Evolutionary conservation across 805 yeast species (phyloP).

Genomic region (Groenewaldozyma tartarivorans): DNA sequence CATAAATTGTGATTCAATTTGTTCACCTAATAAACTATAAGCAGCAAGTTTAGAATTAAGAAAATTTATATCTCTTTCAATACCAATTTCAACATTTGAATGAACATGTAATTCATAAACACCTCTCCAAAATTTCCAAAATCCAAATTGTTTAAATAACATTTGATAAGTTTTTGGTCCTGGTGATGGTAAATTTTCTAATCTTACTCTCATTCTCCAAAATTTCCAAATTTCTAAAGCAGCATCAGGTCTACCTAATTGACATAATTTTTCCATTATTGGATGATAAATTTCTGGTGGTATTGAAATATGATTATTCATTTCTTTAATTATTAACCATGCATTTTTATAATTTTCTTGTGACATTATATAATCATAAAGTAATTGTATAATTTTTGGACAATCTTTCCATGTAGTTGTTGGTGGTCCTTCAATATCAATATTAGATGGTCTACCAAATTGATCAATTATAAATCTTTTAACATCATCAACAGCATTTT

Average conservation of each 20-base stretch:
- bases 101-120: slow-evolving; percentile 53
- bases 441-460: slow-evolving; percentile 15
- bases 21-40: slow-evolving; percentile 37
- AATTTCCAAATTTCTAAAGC: slow-evolving; percentile 55
- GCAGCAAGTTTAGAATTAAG: slow-evolving; percentile 59
- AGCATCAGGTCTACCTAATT: slow-evolving; percentile 45
- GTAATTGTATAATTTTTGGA: slow-evolving; percentile 32
- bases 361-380: slow-evolving; percentile 37
- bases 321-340: slow-evolving; percentile 50
- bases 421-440: slow-evolving; percentile 11
- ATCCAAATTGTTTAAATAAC: slow-evolving; percentile 54
- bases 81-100: slow-evolving; percentile 50
- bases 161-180: slow-evolving; percentile 47
- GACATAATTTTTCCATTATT: slow-evolving; percentile 46
- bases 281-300: slow-evolving; percentile 54
- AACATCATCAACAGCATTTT: slow-evolving; percentile 32
- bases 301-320: slow-evolving; percentile 44
- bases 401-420: slow-evolving; percentile 18
- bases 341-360: slow-evolving; percentile 34
- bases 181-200: slow-evolving; percentile 44
- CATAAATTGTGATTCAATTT: slow-evolving; percentile 29
- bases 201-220: slow-evolving; percentile 45
- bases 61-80: slow-evolving; percentile 46
- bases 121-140: slow-evolving; percentile 51
- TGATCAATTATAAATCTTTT: slow-evolving; percentile 36